Percentiles rank a stretch among this genome's conserved stretches.
These are phyloP conservation scores for Metarhizium sp. DNA, from an alignment of 2,329 filamentous ascomycete species.

Conservation along the genomic window DNA sequence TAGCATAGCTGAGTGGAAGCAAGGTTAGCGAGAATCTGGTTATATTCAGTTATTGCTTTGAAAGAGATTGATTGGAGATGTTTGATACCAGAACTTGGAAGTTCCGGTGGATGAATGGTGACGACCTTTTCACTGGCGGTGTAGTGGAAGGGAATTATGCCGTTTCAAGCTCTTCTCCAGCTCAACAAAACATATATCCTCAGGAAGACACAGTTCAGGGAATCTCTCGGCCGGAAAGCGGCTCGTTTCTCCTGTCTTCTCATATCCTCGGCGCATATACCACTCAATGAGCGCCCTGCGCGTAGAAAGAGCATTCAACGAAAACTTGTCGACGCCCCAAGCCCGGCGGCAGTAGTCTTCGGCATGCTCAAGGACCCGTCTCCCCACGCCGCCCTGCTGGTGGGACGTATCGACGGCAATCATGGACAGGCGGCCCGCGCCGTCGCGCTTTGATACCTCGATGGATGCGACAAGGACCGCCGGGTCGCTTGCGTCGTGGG, in stretches of 20 bases:
- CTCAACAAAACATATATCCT: constrained; percentile 25
- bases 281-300: constrained; percentile 24
- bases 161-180: constrained; percentile 19
- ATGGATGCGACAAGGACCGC: constrained; percentile 10
- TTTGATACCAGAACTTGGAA: too few relatives aligned
- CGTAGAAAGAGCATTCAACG: constrained; percentile 23
- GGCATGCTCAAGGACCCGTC: constrained; percentile 19
- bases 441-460: constrained; percentile 16
- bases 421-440: constrained; percentile 21
- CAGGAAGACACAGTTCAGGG: constrained; percentile 10
- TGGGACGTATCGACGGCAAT: constrained; percentile 22
- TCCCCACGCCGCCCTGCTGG: constrained; percentile 25
- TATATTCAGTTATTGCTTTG: too few relatives aligned
- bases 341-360: constrained; percentile 19
- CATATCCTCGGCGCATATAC: constrained; percentile 25
- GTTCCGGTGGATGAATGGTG: too few relatives aligned
- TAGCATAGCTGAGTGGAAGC: too few relatives aligned
- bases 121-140: too few relatives aligned
- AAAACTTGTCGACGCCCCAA: constrained; percentile 19
- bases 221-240: constrained; percentile 20
- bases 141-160: too few relatives aligned
- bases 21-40: too few relatives aligned
- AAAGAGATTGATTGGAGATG: too few relatives aligned
- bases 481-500: background rate
- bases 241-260: constrained; percentile 18